Evolutionary conservation across 2,329 filamentous ascomycete genomes (phyloP), one percentile per base, ranked within the genome.

Genomic region (Venturia nashicola): DNA sequence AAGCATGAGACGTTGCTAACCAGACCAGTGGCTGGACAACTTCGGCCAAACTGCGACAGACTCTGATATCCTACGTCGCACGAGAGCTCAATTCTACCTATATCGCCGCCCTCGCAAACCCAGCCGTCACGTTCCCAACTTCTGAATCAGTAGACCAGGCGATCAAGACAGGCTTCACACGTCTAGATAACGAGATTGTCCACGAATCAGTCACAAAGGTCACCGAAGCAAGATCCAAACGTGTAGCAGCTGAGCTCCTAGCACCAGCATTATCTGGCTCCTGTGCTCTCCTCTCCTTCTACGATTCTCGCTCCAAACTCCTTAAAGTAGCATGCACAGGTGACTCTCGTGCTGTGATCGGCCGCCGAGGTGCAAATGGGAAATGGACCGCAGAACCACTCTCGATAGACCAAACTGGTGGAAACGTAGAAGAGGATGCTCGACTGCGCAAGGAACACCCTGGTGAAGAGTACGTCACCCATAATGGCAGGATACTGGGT

Each of bases 181-280:
- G 87, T 62, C 82, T 99, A 3, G 94, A 99, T 73, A 79, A 97
- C 70, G 94, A 97, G 72, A 99, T 99, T 71, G 90, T 96, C 9
- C 85, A 97, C 76, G 89, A 91, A 73, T 96, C 90, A 66, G 93
- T 96, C 43, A 85, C 94, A 69, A 96, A 93, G 75, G 91, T 97
- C 14, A 82, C 95, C 69, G 91, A 95, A 73, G 86, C 88, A 18
- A 90, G 92, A 69, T 94, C 91, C 36, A 96, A 96, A 76, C 83
- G 87, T n/a, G 86, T 91, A 20, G 94, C 93, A 2, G 93, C 94
- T 5, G 92, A 97, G 76, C 81, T 96, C 7, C 84, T 99, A 16
- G 92, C 92, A 11, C 94, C 94, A 9, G 95, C 94, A 7, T 81
- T 97, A 32, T 97, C 94, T 2, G 94, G 94, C n/a, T 97, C 95